Conservation (phyloP, 1,139 yeast species). For the Blastobotrys illinoisensis region DNA sequence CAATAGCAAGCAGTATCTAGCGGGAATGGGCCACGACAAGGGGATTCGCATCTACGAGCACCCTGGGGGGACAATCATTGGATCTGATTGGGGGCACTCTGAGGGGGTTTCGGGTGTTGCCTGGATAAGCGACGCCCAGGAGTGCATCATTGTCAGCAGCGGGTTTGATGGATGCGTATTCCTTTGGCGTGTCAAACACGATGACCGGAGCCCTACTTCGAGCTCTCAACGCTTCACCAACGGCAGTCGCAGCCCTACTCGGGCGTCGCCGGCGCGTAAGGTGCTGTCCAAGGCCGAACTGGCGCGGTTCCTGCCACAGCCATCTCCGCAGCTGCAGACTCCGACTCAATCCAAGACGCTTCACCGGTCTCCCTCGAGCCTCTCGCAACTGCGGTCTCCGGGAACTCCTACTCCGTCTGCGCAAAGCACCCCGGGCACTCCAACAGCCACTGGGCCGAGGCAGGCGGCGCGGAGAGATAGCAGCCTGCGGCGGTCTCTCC, state of each 20-base stretch:
- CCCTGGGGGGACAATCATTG: conserved; percentile 41
- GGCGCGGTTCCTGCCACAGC: conserved; percentile 18
- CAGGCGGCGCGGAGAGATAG: background rate
- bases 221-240: background rate
- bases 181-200: conserved; percentile 20
- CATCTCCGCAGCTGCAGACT: conserved; percentile 1
- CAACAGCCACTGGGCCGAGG: background rate
- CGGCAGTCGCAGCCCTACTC: background rate
- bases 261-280: conserved; percentile 20
- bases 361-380: background rate
- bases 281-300: conserved; percentile 24
- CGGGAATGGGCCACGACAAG: conserved; percentile 52
- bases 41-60: conserved; percentile 49
- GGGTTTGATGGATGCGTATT: conserved; percentile 30
- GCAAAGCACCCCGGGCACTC: background rate
- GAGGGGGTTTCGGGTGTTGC: conserved; percentile 47
- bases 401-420: conserved; percentile 8
- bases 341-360: conserved; percentile 4
- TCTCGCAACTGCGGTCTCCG: conserved; percentile 4
- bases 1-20: conserved; percentile 22
- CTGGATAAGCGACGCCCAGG: conserved; percentile 23
- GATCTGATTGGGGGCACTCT: conserved; percentile 62
- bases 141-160: conserved; percentile 22
- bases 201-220: background rate
- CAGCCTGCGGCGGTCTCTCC: conserved; percentile 1